phyloP scores from a whole-genome alignment of 2,329 filamentous ascomycete genomes.

The Microascus cirrosus region DNA sequence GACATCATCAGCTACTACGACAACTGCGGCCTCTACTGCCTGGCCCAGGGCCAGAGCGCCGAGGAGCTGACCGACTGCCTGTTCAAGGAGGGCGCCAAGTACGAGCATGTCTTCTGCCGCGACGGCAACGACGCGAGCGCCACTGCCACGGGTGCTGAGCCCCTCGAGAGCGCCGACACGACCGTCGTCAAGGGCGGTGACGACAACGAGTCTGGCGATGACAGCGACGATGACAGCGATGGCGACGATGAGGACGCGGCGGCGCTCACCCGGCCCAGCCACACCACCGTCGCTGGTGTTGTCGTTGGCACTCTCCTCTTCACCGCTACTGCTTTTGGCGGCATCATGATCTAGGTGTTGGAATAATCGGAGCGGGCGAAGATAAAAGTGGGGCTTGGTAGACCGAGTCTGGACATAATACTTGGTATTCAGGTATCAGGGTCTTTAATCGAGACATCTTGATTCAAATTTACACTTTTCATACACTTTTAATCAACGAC shows the following conservation, averaged over 20 bases:
- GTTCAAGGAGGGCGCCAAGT: conserved; percentile 21
- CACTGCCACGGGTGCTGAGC: conserved; percentile 18
- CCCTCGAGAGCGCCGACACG: conserved; percentile 13
- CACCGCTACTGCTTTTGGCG: background rate
- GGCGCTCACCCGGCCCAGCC: background rate
- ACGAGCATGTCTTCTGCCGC: conserved; percentile 31
- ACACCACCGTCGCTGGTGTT: background rate
- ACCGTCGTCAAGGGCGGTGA: background rate
- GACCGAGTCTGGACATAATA: no score
- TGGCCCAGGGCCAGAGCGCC: conserved; percentile 18
- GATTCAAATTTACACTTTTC: no score
- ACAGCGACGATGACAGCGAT: background rate
- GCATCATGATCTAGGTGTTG: background rate
- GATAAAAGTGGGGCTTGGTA: no score
- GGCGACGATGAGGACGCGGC: background rate
- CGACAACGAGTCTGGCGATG: background rate
- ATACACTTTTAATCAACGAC: no score
- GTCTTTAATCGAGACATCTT: no score
- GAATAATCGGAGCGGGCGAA: no score
- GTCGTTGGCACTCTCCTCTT: background rate
- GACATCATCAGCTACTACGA: conserved; percentile 31
- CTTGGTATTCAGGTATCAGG: no score
- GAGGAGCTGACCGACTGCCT: conserved; percentile 24
- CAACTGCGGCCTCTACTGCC: conserved; percentile 39
- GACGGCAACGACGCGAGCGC: conserved; percentile 22